These are phyloP conservation scores for Penicillium crystallinum DNA, from an alignment of 495 filamentous ascomycete species.

Conservation along the genomic window DNA sequence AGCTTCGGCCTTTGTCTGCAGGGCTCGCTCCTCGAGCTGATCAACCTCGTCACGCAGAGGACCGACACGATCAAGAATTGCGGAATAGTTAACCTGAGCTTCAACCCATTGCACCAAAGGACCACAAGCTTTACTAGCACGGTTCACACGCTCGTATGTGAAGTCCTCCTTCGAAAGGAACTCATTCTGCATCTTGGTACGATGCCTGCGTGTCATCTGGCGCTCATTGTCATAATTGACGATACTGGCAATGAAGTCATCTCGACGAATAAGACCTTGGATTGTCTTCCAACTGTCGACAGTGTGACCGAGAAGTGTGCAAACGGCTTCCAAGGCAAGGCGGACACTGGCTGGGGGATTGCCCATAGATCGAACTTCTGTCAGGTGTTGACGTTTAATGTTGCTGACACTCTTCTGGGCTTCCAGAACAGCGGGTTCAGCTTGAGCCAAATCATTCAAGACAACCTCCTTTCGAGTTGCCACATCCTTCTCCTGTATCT, in stretches of 20 bases:
- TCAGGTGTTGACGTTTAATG: slow-evolving; percentile 95
- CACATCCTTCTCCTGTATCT: slow-evolving; percentile 87
- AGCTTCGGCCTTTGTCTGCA: slow-evolving; percentile 91
- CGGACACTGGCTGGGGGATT: slow-evolving; percentile 86
- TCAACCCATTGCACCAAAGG: slow-evolving; percentile 96
- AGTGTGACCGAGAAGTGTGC: slow-evolving; percentile 87
- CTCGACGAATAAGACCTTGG: slow-evolving; percentile 76
- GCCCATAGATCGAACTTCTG: slow-evolving; percentile 94
- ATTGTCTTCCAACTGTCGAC: slow-evolving; percentile 86
- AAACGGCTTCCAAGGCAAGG: slow-evolving; percentile 90
- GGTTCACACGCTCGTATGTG: slow-evolving; percentile 91
- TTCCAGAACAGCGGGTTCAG: slow-evolving; percentile 88
- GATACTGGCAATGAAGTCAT: slow-evolving; percentile 98
- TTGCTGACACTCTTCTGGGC: slow-evolving; percentile 94
- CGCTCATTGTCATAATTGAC: slow-evolving; percentile 94
- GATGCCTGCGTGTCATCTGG: slow-evolving; percentile 81
- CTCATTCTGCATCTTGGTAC: slow-evolving; percentile 86
- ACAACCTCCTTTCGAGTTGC: slow-evolving; percentile 79
- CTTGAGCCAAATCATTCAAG: slow-evolving; percentile 77
- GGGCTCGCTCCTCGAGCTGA: slow-evolving; percentile 78
- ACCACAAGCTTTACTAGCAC: slow-evolving; percentile 93
- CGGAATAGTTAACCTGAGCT: slow-evolving; percentile 95
- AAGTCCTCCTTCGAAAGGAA: slow-evolving; percentile 91
- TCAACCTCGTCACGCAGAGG: slow-evolving; percentile 87
- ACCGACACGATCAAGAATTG: slow-evolving; percentile 91